These are phyloP conservation scores for Knoxia roxburghii DNA, from an alignment of 257 asterid genomes.

Conservation along the genomic window DNA sequence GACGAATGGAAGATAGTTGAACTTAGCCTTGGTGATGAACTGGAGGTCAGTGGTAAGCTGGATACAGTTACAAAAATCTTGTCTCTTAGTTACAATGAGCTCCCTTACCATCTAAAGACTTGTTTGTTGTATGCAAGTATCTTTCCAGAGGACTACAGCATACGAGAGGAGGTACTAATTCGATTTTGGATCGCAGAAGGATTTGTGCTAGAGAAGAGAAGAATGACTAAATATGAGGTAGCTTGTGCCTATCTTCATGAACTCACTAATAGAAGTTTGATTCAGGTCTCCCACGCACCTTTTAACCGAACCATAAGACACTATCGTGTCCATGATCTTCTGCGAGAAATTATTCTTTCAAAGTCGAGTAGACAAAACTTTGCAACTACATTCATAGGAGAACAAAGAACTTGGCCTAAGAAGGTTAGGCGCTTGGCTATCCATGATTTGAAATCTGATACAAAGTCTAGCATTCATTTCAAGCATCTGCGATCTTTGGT, in stretches of 20 bases:
- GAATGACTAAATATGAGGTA: constrained; percentile 21
- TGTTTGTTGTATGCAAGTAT: constrained; percentile 7
- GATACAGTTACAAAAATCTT: not conserved
- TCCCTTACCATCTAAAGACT: constrained; percentile 6
- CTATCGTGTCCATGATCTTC: constrained; percentile 24
- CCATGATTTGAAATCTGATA: not conserved
- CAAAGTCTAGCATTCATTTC: not conserved
- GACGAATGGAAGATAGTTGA: constrained; percentile 11
- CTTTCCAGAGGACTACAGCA: constrained; percentile 16
- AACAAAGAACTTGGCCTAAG: not conserved
- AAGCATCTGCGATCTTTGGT: constrained; percentile 20
- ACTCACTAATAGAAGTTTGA: constrained; percentile 23
- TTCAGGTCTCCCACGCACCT: constrained; percentile 15
- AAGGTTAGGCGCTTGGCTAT: constrained; percentile 11
- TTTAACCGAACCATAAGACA: constrained; percentile 1
- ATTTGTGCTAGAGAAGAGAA: constrained; percentile 15
- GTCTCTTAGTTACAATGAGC: constrained; percentile 14
- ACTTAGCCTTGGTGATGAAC: constrained; percentile 5
- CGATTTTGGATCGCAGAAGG: constrained; percentile 36
- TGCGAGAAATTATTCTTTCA: constrained; percentile 6
- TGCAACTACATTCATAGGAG: not conserved
- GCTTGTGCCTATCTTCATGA: constrained; percentile 24
- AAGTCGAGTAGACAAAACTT: constrained; percentile 5
- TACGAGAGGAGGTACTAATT: constrained; percentile 5
- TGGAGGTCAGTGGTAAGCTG: constrained; percentile 1